These are phyloP conservation scores for Gracilaria domingensis DNA, from an alignment of 23 red algal species.

Conservation along the genomic window DNA sequence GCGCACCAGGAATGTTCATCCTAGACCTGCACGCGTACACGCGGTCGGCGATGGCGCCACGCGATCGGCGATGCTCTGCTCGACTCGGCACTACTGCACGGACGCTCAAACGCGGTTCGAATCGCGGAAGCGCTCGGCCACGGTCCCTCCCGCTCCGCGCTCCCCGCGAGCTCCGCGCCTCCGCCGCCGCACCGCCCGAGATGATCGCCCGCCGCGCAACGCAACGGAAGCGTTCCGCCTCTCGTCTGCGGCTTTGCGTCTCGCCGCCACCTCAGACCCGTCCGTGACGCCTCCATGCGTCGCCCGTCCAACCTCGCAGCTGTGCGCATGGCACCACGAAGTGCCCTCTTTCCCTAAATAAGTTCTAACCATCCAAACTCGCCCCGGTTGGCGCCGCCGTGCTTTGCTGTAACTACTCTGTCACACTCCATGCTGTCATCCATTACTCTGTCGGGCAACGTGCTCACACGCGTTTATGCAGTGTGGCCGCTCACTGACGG, in stretches of 20 bases:
- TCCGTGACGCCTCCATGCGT: background rate
- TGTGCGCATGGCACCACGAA: background rate
- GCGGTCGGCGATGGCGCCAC: background rate
- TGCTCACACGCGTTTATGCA: background rate
- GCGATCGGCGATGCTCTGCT: background rate
- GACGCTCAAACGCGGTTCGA: background rate
- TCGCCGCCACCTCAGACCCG: background rate
- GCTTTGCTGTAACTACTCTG: slow-evolving; percentile 7
- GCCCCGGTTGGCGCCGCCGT: background rate
- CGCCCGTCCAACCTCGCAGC: background rate
- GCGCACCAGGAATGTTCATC: too few species aligned
- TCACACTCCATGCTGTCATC: slow-evolving; percentile 15
- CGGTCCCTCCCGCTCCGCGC: background rate
- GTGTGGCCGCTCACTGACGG: too few species aligned
- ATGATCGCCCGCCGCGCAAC: background rate
- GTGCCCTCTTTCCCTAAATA: background rate
- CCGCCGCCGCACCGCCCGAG: background rate
- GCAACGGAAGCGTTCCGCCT: background rate
- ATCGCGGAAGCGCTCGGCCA: background rate
- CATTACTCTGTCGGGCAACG: background rate
- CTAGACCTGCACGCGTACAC: background rate
- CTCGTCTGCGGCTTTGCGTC: background rate
- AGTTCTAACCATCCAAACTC: background rate
- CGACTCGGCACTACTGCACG: background rate
- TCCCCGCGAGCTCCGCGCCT: background rate